These are phyloP conservation scores for Dunaliella primolecta DNA, from an alignment of 139 green algal genomes.

Conservation along the genomic window DNA sequence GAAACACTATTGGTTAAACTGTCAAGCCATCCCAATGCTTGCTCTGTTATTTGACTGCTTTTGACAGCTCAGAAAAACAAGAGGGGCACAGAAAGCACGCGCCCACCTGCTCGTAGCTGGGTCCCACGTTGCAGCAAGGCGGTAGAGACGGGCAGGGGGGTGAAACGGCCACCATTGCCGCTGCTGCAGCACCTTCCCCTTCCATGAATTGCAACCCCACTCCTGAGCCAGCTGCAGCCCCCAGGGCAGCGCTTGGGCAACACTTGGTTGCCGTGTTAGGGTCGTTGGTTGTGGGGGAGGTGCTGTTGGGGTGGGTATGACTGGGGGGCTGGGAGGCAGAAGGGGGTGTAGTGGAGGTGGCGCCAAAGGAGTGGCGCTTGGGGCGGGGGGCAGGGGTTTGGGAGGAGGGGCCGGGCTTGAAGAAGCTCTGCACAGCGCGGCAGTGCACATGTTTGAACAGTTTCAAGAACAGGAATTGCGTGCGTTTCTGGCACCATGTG, in stretches of 20 bases:
- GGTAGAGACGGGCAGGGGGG: neutral
- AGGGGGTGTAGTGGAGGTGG: neutral
- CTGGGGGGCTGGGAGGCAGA: neutral
- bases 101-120: neutral
- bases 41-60: too few species aligned
- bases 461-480: too few species aligned
- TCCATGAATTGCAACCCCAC: neutral
- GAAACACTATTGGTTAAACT: too few species aligned
- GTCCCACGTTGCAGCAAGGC: neutral
- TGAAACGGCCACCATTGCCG: neutral
- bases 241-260: neutral
- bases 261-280: too few species aligned
- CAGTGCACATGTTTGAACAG: neutral
- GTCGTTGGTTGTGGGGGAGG: neutral
- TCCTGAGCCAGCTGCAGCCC: neutral
- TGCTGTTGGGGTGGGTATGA: neutral
- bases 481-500: too few species aligned
- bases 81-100: neutral
- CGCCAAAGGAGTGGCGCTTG: neutral
- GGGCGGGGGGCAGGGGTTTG: neutral
- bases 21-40: too few species aligned
- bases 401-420: constrained; percentile 4
- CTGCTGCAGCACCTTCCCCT: too few species aligned
- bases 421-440: constrained; percentile 13
- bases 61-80: neutral